Percentiles rank a stretch among this genome's conserved stretches.
Conservation (phyloP, 371 early-diverging fungal genomes). For the Synchytrium microbalum region DNA sequence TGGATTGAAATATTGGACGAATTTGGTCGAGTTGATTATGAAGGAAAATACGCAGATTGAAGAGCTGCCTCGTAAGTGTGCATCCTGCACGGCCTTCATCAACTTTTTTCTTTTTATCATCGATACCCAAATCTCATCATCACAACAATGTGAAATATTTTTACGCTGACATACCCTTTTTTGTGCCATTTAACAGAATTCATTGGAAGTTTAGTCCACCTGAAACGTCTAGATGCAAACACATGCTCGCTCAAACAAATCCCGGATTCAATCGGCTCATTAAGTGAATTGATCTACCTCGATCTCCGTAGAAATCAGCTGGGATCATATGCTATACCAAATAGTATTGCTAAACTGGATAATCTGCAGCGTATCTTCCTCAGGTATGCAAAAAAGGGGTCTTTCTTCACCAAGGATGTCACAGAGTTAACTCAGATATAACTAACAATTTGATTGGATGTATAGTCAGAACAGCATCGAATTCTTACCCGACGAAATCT, state of each 20-base stretch:
- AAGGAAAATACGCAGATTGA: slow-evolving; percentile 34
- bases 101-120: not conserved
- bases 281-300: slow-evolving; percentile 21
- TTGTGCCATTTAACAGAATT: slow-evolving; percentile 11
- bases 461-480: slow-evolving; percentile 48
- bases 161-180: not conserved
- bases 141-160: not conserved
- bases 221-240: slow-evolving; percentile 27
- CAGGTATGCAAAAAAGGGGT: slow-evolving; percentile 16
- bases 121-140: not conserved
- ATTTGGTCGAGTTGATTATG: slow-evolving; percentile 29
- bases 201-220: slow-evolving; percentile 23
- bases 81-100: not conserved
- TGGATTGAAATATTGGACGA: slow-evolving; percentile 24
- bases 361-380: slow-evolving; percentile 27
- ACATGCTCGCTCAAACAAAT: slow-evolving; percentile 30
- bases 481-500: slow-evolving; percentile 56
- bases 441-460: no score
- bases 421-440: not conserved
- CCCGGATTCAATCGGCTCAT: slow-evolving; percentile 34
- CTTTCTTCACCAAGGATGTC: not conserved
- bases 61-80: slow-evolving; percentile 26
- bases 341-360: slow-evolving; percentile 19
- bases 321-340: slow-evolving; percentile 33
- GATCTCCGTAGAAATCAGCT: slow-evolving; percentile 39